Evolutionary conservation across 352 stramenopile species (phyloP), one percentile per base, ranked within the genome.

Genomic region (Pythium apleroticum): DNA sequence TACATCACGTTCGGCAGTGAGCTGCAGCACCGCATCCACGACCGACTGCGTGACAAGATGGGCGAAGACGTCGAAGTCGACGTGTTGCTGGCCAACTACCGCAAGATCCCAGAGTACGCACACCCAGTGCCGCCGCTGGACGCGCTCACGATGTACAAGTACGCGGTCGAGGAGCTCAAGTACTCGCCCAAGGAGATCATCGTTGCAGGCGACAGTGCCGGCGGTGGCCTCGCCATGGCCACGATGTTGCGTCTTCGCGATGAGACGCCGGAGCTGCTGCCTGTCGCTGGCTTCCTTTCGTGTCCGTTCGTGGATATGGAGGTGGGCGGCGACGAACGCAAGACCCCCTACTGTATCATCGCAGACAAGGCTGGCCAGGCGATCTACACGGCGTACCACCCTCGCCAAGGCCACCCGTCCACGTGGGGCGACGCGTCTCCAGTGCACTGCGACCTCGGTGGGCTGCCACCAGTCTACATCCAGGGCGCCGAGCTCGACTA

Each of bases 1-100:
- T 73, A 73, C 56, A 66, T 73, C 48, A 4, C 39, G 5, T 50
- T 68, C 30, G 72, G 69, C 50, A 76, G 70, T 43, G 72, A 74
- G 14, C 52, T 88, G 33, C 73, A 80, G 53, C n/a, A 24, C 1
- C 37, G 57, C 41, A 20, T 68, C 14, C 15, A 57, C 4, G 19
- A 19, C 28, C 20, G 46, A 3, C 28, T 67, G 12, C 15, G 31
- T 30, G 52, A 31, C 1, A 28, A 60, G 12, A 28, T 24, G 27
- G 17, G 15, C 2, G 33, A 53, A 52, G 31, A 31, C 15, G 4
- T 52, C 15, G 8, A 60, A 30, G 48, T 63, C 11, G 54, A 63
- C 2, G 30, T 63, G 5, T 27, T 73, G 15, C 52, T 73, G 0
- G 58, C 59, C 30, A 72, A 72, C 39, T 72, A 72, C 55, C 59